These are phyloP conservation scores for Pyrus pyrifolia DNA, from an alignment of 306 rosid species.

Conservation along the genomic window DNA sequence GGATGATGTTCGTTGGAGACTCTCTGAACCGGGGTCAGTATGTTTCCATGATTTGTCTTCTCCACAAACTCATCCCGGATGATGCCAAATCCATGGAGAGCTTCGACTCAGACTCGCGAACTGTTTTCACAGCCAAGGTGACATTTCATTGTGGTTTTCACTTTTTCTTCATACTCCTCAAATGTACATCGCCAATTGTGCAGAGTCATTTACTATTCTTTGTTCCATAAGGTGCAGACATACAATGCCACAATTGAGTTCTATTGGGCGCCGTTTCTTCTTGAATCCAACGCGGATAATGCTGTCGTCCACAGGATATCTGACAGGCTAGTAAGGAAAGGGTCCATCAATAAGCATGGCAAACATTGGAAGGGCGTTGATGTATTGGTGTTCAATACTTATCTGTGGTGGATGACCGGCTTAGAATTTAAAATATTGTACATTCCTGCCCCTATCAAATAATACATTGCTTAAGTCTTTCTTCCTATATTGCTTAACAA, in stretches of 20 bases:
- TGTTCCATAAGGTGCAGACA: conserved; percentile 28
- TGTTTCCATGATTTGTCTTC: conserved; percentile 84
- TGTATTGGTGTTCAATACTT: conserved; percentile 76
- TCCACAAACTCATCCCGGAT: conserved; percentile 64
- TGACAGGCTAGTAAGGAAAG: conserved; percentile 79
- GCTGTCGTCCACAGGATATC: conserved; percentile 70
- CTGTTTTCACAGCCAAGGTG: conserved; percentile 87
- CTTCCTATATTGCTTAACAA: background rate
- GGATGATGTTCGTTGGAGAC: conserved; percentile 95
- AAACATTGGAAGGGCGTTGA: conserved; percentile 80
- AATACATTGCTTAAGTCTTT: background rate
- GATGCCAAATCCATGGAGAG: conserved; percentile 87
- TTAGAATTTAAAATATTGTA: conserved; percentile 76
- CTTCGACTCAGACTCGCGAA: conserved; percentile 74
- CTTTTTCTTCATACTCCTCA: background rate
- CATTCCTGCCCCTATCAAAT: background rate
- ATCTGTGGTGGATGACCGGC: conserved; percentile 98
- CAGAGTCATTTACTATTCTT: background rate
- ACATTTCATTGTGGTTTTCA: background rate
- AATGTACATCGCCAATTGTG: background rate
- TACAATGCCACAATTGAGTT: conserved; percentile 95
- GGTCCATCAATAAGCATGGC: conserved; percentile 85
- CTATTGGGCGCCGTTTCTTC: conserved; percentile 97
- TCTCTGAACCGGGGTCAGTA: conserved; percentile 90
- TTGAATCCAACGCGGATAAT: conserved; percentile 78